Percentiles rank a stretch among this genome's conserved stretches.
Evolutionary conservation across 805 yeast genomes (phyloP).

Genomic region (Candida ascalaphidarum): DNA sequence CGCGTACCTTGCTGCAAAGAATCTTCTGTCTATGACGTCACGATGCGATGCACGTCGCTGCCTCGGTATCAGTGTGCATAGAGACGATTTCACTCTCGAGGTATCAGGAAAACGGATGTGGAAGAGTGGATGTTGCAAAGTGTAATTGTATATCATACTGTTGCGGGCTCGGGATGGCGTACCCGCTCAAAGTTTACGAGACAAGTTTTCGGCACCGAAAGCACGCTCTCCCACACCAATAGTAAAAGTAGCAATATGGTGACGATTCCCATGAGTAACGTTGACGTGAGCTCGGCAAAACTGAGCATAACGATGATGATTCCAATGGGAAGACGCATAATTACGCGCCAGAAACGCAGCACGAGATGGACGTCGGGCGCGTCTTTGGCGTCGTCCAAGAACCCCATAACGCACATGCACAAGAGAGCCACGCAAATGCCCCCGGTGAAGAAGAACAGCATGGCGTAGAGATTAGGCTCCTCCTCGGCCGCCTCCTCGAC

Average conservation of each 20-base stretch:
- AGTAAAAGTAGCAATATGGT: conserved; percentile 23
- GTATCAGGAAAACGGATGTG: background rate
- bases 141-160: too few species aligned
- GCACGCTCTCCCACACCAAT: conserved; percentile 28
- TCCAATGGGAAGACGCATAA: conserved; percentile 34
- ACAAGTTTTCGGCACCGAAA: conserved; percentile 13
- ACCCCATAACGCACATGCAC: conserved; percentile 31
- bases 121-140: too few species aligned
- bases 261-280: conserved; percentile 35
- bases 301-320: conserved; percentile 29
- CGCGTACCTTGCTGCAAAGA: too few species aligned
- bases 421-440: conserved; percentile 41
- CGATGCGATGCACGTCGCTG: too few species aligned
- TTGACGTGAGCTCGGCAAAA: conserved; percentile 34
- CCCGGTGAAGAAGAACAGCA: conserved; percentile 43
- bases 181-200: too few species aligned
- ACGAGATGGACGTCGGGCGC: conserved; percentile 18
- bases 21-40: too few species aligned
- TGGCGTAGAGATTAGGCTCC: conserved; percentile 27
- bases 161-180: too few species aligned
- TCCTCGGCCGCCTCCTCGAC: conserved; percentile 11
- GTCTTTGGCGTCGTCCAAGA: conserved; percentile 38
- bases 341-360: conserved; percentile 28
- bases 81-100: too few species aligned
- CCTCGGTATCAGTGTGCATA: too few species aligned